Evolutionary conservation across 495 filamentous ascomycete genomes (phyloP).

Genomic region (Penicillium arizonense): DNA sequence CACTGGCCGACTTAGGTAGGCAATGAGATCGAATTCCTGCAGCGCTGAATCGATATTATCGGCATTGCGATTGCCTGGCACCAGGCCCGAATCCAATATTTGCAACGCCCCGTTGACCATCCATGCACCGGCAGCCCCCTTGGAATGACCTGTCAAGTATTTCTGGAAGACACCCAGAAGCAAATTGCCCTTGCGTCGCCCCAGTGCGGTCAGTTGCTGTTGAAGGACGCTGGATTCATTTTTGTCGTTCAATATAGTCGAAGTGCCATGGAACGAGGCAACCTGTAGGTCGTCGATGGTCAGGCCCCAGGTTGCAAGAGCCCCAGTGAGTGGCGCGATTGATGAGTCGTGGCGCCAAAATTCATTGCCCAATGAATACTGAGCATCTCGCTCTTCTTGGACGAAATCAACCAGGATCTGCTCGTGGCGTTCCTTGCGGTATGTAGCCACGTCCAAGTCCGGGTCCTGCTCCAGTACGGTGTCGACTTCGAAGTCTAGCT

Average conservation of each 20-base stretch:
- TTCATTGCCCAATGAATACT: slow-evolving; percentile 87
- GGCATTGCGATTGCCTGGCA: slow-evolving; percentile 95
- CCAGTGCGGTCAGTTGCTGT: slow-evolving; percentile 91
- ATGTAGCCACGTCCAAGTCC: slow-evolving; percentile 73
- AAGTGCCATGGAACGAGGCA: slow-evolving; percentile 97
- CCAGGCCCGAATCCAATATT: slow-evolving; percentile 85
- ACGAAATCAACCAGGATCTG: slow-evolving; percentile 87
- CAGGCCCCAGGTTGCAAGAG: slow-evolving; percentile 93
- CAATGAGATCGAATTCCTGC: slow-evolving; percentile 95
- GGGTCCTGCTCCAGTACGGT: slow-evolving; percentile 78
- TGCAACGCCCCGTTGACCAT: slow-evolving; percentile 98
- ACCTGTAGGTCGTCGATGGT: slow-evolving; percentile 94
- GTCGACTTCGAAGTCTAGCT: slow-evolving; percentile 82
- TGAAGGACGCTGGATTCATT: slow-evolving; percentile 97
- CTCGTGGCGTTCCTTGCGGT: slow-evolving; percentile 74
- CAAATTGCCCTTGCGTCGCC: slow-evolving; percentile 91
- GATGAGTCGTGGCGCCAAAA: slow-evolving; percentile 95
- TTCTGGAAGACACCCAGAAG: slow-evolving; percentile 98
- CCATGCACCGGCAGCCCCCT: slow-evolving; percentile 98
- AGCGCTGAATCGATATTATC: slow-evolving; percentile 95
- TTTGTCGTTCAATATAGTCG: slow-evolving; percentile 97
- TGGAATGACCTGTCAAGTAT: slow-evolving; percentile 96
- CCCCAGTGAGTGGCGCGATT: slow-evolving; percentile 91
- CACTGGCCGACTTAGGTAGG: slow-evolving; percentile 89
- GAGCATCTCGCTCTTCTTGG: slow-evolving; percentile 86